Base-by-base conservation (phyloP, 805 yeast species). In the Myxozyma udenii region DNA sequence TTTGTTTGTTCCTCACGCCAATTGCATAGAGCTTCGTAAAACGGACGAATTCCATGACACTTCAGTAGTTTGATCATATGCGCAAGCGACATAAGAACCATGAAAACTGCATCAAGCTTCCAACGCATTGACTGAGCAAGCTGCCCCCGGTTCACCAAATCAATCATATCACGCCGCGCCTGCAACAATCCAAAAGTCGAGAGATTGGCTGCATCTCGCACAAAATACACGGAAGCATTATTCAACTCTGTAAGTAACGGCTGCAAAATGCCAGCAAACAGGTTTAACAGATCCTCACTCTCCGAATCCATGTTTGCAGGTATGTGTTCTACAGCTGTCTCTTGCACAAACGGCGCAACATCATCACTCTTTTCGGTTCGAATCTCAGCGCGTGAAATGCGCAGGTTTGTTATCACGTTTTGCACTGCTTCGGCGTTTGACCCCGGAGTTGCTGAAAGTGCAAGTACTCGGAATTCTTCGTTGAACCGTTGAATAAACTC, bases 391-490 rank as follows among this genome's bases (percentile, higher is more conserved):
- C 76, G 76, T 0, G 96, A 83, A 0, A 93, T 85, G 24, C 69
- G 68, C 53, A 93, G 70, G 61, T 87, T 87, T 50, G 79, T 77
- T 0, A 93, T 81, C 24, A 93, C 84, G 42, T 80, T 84, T 66
- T 95, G 97, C 0, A 95, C 95, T 1, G 91, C 87, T 51, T 86
- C 95, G 1, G 87, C 77, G 53, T 84, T 84, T 0, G 95, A 75
- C 0, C 96, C 93, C 0, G 99, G 99, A 0, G 99, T 93, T 1
- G 99, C 99, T 0, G 98, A 89, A 56, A 93, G 72, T 0, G 96
- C 98, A 46, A 93, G 67, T 0, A 90, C 73, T 41, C 98, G 73
- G 60, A 81, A 84, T 1, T 87, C 79, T 1, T 79, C 74, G 54
- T 80, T 83, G 64, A 80, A 81, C 46, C 87, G 68, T 25, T 77